phyloP scores from a whole-genome alignment of 768 basidiomycete genomes.

The Tremella mesenterica region DNA sequence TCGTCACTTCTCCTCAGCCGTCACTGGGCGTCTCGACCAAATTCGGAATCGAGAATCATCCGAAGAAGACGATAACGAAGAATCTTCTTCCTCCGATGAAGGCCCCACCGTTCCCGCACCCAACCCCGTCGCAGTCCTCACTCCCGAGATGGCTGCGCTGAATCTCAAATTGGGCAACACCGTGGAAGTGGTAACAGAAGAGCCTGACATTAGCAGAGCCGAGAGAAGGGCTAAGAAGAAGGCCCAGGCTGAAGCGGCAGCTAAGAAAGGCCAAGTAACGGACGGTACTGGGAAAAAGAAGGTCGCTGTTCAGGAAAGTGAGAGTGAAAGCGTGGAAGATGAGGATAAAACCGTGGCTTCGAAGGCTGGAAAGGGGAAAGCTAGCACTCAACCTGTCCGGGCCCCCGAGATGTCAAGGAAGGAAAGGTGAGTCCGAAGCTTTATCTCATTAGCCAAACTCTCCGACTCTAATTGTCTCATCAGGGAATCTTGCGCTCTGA shows the following conservation, averaged over 20 bases:
- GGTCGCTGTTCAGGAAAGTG: constrained; percentile 33
- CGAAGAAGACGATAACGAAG: constrained; percentile 22
- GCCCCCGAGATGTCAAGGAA: constrained; percentile 33
- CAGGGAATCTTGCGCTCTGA: background rate
- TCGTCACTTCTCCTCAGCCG: constrained; percentile 61
- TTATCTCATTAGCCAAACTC: too few relatives aligned
- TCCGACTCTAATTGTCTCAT: too few relatives aligned
- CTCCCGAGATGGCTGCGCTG: constrained; percentile 33
- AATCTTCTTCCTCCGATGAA: constrained; percentile 43
- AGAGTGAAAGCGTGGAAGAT: constrained; percentile 15
- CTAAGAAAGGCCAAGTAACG: too few relatives aligned
- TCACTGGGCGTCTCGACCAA: constrained; percentile 20
- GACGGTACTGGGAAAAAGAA: constrained; percentile 21
- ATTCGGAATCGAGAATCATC: constrained; percentile 25
- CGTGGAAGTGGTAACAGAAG: constrained; percentile 28
- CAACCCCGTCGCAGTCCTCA: constrained; percentile 41
- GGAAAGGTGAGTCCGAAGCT: constrained; percentile 43
- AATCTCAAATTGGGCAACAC: constrained; percentile 45
- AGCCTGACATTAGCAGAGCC: constrained; percentile 56
- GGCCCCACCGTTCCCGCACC: constrained; percentile 42
- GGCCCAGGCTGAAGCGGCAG: constrained; percentile 51
- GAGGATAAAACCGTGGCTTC: constrained; percentile 16
- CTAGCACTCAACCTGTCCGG: constrained; percentile 13
- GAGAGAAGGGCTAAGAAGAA: constrained; percentile 77
- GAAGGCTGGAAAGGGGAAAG: constrained; percentile 19